Base-by-base conservation (phyloP, 2,329 filamentous ascomycete genomes). In the Capronia americana region DNA sequence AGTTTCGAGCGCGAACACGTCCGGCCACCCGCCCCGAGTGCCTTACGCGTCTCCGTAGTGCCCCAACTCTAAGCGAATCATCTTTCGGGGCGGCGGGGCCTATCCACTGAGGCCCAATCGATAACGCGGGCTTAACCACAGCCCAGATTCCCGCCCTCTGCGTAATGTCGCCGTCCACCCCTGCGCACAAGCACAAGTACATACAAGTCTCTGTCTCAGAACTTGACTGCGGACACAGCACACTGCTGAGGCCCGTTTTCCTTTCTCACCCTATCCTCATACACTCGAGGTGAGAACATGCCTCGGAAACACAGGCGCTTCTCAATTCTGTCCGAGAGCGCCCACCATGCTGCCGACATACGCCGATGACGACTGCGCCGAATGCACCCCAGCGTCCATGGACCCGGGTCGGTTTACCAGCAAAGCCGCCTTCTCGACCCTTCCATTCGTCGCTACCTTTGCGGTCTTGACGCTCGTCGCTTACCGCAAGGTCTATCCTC, bases 361-460 rank as follows among this genome's bases (percentile, higher is more conserved):
- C 30, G 38, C 65, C 24, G 56, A 51, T 53, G 72, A 69, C 46
- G 72, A 75, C 61, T 76, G 75, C 67, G 70, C 73, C 67, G 74
- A 76, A 10, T 76, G 75, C 65, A 69, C 63, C 48, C 73, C 75
- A 30, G 44, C 58, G 7, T 64, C 67, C 54, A 14, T 71, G 48
- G 46, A 64, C 44, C 63, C 61, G 10, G 59, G 64, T 58, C 70
- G 61, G 14, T 71, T 72, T 59, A 63, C 67, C 38, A 69, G 70
- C 17, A 69, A 69, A 32, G 70, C 75, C 26, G 67, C 88, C 57
- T 84, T 91, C 65, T 86, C 92, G 26, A 83, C 86, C 10, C 76
- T 86, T 3, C 91, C 92, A 0, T 92, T 95, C 76, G 76, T 91
- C 65, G 76, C 87, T 65, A 91, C 91, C 44, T 94, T 94, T 77